Base-by-base conservation (phyloP, 192 early-diverging fungal genomes). In the Hyaloraphidium curvatum region DNA sequence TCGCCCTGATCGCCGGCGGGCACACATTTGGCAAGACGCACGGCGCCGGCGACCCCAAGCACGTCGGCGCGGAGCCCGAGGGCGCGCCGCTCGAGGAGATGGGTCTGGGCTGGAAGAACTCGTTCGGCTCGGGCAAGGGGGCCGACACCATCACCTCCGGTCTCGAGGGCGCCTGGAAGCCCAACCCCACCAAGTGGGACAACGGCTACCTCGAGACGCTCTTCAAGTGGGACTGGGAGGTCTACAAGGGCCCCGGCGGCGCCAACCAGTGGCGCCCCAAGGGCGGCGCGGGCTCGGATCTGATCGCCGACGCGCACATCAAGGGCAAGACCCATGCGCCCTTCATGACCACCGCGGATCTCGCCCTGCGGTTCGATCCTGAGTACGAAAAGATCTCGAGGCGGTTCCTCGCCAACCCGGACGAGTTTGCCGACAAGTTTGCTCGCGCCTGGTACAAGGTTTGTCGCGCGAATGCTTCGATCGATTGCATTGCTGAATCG, bases 401-500 rank as follows among this genome's bases (percentile, higher is more conserved):
- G 28, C 19, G 28, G 26, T 61, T 28, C 40, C 29, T 19, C 22
- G 13, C 7, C 14, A 31, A 54, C 40, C 22, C 41, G 4, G 26
- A 13, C 19, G 7, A 19, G 25, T 54, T 62, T n/a, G 50, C 53
- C 21, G 28, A 51, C 21, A 60, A 23, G n/a, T 67, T 67, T 52
- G 57, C 43, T 13, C 25, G 17, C 2, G 58, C 61, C 35, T 67
- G 65, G 65, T 67, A 59, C 62, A 67, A 67, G n/a, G n/a, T n/a
- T n/a, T n/a, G n/a, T n/a, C n/a, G n/a, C n/a, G n/a, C n/a, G n/a
- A n/a, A n/a, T n/a, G n/a, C n/a, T n/a, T n/a, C n/a, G n/a, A n/a
- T n/a, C n/a, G n/a, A n/a, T n/a, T n/a, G n/a, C n/a, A n/a, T n/a
- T n/a, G n/a, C n/a, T n/a, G n/a, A n/a, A n/a, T n/a, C n/a, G n/a